Evolutionary conservation across 768 basidiomycete species (phyloP), one percentile per base, ranked within the genome.

Genomic region (Boletus fagicola): DNA sequence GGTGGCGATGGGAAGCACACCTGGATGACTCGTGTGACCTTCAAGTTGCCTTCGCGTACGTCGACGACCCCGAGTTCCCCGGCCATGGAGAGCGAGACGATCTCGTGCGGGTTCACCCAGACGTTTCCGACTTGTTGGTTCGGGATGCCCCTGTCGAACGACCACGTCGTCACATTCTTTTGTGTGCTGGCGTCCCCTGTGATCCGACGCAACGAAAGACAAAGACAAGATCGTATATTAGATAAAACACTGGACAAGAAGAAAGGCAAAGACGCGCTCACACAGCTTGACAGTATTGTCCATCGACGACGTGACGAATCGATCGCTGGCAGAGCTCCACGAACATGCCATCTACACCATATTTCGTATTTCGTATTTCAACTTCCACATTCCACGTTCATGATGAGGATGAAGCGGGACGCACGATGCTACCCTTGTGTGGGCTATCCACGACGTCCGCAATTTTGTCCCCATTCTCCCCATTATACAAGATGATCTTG

Each of bases 261-360:
- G 52, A 5, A 43, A 35, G 15, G 35, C 36, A 33, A 33, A 53
- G 35, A 51, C 7, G 49, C 22, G 53, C 51, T 42, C 68, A 92
- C 94, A 98, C 4, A 96, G 73, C 65, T 91, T 92, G 51, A 95
- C 92, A 3, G 89, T 88, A 57, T 88, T 82, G 68, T 98, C 94
- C 16, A 88, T 89, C 2, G 92, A 88, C 10, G 92, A 90, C 0
- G 93, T 94, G n/a, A 83, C 79, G 39, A 97, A 73, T 3, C 75
- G 79, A 66, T 81, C 86, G 71, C 84, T 90, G 58, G 91, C 85
- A 1, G 83, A 80, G 59, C 83, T 84, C 94, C 94, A 97, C n/a
- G 86, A 77, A 65, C 84, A 80, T 16, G 87, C 86, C 77, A 84
- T 84, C 88, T 89, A 47, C 22, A 22, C 16, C 1, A 33, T 18